Evolutionary conservation across 2,329 filamentous ascomycete genomes (phyloP).

Genomic region (Leptographium galeiforme): DNA sequence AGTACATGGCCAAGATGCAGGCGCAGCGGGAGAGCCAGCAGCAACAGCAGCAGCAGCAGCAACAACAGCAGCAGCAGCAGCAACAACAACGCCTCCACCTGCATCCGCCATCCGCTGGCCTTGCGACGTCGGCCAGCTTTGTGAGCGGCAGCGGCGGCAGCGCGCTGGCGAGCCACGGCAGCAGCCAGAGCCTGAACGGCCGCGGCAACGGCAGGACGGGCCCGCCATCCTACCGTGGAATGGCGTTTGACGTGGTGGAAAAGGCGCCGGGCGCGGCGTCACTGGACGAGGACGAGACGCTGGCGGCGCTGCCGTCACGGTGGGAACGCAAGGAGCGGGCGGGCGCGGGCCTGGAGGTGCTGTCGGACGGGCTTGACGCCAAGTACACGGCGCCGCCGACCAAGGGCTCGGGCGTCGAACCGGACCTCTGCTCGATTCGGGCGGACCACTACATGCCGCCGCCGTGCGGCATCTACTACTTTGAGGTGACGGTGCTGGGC

Average conservation of each 20-base stretch:
- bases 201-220: conserved; percentile 31
- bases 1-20: conserved; percentile 46
- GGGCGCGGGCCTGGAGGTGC: conserved; percentile 52
- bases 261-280: conserved; percentile 22
- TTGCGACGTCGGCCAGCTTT: conserved; percentile 18
- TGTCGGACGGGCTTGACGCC: conserved; percentile 60
- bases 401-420: conserved; percentile 37
- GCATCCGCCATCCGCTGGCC: conserved; percentile 11
- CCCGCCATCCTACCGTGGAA: conserved; percentile 53
- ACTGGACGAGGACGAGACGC: conserved; percentile 39
- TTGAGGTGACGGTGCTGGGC: conserved; percentile 48
- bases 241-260: conserved; percentile 77
- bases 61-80: conserved; percentile 14
- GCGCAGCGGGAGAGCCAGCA: conserved; percentile 34
- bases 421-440: conserved; percentile 72
- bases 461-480: conserved; percentile 92
- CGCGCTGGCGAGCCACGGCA: conserved; percentile 25
- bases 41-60: conserved; percentile 7
- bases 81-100: not conserved
- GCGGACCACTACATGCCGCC: conserved; percentile 77
- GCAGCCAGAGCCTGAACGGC: conserved; percentile 28
- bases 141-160: not conserved
- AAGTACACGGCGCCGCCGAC: conserved; percentile 36
- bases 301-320: conserved; percentile 60
- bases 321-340: conserved; percentile 77